Base-by-base conservation (phyloP, 129 eudicot species). In the Flaveria brownii region DNA sequence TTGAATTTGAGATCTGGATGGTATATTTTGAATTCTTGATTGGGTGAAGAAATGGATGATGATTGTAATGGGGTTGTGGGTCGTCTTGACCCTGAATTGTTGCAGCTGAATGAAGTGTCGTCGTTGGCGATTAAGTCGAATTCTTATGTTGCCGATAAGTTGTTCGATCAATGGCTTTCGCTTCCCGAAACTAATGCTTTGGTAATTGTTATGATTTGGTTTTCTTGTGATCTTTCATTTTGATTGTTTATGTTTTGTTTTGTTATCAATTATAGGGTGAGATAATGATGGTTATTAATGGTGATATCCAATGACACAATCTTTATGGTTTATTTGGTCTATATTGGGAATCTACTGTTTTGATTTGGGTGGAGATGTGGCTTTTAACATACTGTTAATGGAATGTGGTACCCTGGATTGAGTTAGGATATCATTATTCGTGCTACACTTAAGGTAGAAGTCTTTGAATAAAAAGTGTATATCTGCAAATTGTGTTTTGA, bases 151-250 rank as follows among this genome's bases (percentile, higher is more conserved):
- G 96, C 93, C 3, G 88, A 89, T 72, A 87, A 86, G 81, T 88
- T 92, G 52, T 92, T 87, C 47, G 93, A 92, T 42, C 96, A 89
- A 87, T 92, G 97, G 97, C 91, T 92, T 55, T 92, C 97, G 54
- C 91, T 92, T 26, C 88, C 96, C 9, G 96, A 92, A 68, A 87
- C 97, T 36, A 63, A 82, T 81, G 49, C 84, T 0, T 69, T 89
- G 97, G 97, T 92, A 87, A 15, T 55, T 2, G 4, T 74, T 36
- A 36, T 36, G 41, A 36, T 36, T 36, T 36, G 41, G 41, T 5
- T 36, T 36, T 36, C 8, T 4, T 36, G 7, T 36, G 28, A 9
- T 42, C 6, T 61, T 71, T 8, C 23, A 51, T 47, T 41, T 72
- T n/a, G n/a, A 13, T 68, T 52, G 0, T 54, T 23, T 46, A 46